These are phyloP conservation scores for Boletus tylopilopsis DNA, from an alignment of 768 basidiomycete species.

Conservation along the genomic window DNA sequence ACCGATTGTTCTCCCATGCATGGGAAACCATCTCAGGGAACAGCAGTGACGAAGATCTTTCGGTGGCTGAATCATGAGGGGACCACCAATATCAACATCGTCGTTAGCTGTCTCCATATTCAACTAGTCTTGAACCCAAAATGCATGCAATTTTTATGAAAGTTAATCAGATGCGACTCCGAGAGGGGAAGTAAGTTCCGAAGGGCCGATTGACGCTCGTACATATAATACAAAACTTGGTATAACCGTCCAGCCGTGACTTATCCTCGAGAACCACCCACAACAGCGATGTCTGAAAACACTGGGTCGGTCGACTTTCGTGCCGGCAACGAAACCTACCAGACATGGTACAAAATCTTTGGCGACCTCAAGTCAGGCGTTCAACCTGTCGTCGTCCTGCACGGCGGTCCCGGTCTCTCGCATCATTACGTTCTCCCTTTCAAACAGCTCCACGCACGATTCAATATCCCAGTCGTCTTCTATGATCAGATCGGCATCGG, in stretches of 20 bases:
- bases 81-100: too few relatives aligned
- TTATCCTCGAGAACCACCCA: background rate
- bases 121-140: too few relatives aligned
- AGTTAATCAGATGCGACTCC: background rate
- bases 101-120: too few relatives aligned
- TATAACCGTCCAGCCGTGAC: background rate
- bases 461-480: slow-evolving; percentile 41
- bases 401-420: slow-evolving; percentile 42
- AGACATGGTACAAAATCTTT: slow-evolving; percentile 43
- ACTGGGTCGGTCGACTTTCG: slow-evolving; percentile 22
- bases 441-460: slow-evolving; percentile 29
- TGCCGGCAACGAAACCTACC: slow-evolving; percentile 24
- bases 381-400: slow-evolving; percentile 39
- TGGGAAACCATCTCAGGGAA: too few relatives aligned
- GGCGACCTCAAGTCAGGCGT: slow-evolving; percentile 36
- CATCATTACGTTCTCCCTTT: slow-evolving; percentile 41
- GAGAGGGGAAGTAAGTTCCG: background rate
- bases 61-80: too few relatives aligned
- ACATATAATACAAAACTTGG: background rate
- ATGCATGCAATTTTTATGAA: too few relatives aligned
- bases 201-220: too few relatives aligned
- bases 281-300: slow-evolving; percentile 15
- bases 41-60: too few relatives aligned
- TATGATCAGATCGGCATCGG: slow-evolving; percentile 52
- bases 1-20: too few relatives aligned